These are phyloP conservation scores for Pleurotus djamor DNA, from an alignment of 768 basidiomycete genomes.

Conservation along the genomic window DNA sequence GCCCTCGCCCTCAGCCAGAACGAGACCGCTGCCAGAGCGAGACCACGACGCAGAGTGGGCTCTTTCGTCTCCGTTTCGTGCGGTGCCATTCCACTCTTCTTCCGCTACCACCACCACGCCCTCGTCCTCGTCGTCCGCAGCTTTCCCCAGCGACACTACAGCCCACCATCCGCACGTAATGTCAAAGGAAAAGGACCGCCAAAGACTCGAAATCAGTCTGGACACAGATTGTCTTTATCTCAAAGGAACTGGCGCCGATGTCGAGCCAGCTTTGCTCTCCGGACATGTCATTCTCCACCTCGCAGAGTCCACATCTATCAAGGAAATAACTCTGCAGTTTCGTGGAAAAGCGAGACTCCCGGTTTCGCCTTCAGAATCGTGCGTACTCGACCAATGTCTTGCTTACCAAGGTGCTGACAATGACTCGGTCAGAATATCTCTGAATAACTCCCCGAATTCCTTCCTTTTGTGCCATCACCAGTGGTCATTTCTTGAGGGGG, in stretches of 20 bases:
- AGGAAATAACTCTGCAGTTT: constrained; percentile 82
- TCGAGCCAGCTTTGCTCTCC: constrained; percentile 77
- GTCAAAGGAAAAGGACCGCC: constrained; percentile 41
- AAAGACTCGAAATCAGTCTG: constrained; percentile 75
- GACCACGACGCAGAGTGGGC: constrained; percentile 7
- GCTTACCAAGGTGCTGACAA: background rate
- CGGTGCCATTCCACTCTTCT: constrained; percentile 1
- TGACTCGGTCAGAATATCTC: constrained; percentile 30
- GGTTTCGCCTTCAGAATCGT: constrained; percentile 55
- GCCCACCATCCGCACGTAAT: constrained; percentile 18
- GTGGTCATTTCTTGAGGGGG: constrained; percentile 91
- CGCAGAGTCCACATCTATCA: constrained; percentile 78
- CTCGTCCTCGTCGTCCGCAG: background rate
- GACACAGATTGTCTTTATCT: constrained; percentile 69
- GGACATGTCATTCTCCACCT: constrained; percentile 83
- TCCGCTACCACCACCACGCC: background rate
- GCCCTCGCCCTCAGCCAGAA: background rate
- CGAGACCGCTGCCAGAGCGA: background rate
- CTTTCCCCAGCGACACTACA: background rate
- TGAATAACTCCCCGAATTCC: constrained; percentile 43
- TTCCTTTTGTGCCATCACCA: constrained; percentile 79
- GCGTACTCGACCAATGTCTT: constrained; percentile 20
- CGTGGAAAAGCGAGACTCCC: constrained; percentile 80
- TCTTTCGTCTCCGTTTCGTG: constrained; percentile 1
- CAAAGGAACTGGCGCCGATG: constrained; percentile 78